These are phyloP conservation scores for Stevia rebaudiana DNA, from an alignment of 140 eudicot genomes.

Conservation along the genomic window DNA sequence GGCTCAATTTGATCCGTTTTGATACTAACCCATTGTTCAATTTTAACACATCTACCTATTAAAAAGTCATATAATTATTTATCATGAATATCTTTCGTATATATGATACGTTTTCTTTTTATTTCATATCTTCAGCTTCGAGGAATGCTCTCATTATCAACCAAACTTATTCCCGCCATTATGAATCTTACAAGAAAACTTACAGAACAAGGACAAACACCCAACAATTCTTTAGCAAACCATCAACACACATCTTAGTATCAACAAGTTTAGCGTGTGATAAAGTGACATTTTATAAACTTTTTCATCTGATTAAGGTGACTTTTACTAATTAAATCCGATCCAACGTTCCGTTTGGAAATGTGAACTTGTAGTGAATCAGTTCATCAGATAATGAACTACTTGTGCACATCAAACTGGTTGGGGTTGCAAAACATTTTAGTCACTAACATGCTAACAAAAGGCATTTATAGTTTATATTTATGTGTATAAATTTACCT, in stretches of 20 bases:
- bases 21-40: not conserved
- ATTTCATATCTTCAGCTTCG: conserved; percentile 35
- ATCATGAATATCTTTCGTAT: not conserved
- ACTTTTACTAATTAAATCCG: not conserved
- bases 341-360: not conserved
- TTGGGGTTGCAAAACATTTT: not conserved
- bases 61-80: not conserved
- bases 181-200: conserved; percentile 44
- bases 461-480: not conserved
- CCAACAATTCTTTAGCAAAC: not conserved
- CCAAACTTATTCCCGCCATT: conserved; percentile 45
- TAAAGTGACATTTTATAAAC: not conserved
- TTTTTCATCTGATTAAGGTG: not conserved
- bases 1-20: not conserved
- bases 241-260: conserved; percentile 19
- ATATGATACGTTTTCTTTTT: not conserved
- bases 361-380: not conserved
- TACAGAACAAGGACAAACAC: conserved; percentile 42
- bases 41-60: not conserved
- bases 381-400: not conserved
- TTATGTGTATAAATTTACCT: too few relatives aligned
- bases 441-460: not conserved
- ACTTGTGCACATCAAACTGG: not conserved
- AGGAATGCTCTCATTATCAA: conserved; percentile 35
- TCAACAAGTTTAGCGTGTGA: conserved; percentile 24